Base-by-base conservation (phyloP, 192 early-diverging fungal species). In the Phycomyces blakesleeanus region DNA sequence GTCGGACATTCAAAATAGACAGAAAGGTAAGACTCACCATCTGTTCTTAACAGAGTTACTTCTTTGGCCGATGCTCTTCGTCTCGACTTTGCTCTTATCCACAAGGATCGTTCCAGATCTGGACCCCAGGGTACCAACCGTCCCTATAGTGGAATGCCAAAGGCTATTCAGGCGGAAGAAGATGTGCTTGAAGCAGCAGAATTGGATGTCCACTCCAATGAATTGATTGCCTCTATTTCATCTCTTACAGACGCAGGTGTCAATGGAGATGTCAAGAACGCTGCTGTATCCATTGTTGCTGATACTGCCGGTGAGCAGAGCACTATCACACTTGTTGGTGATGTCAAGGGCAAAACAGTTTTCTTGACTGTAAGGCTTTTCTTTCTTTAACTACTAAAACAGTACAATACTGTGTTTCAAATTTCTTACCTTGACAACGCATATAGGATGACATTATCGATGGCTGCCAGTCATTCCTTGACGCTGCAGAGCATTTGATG, bases 381-480 rank as follows among this genome's bases (percentile, higher is more conserved):
- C n/a, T n/a, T n/a, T n/a, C n/a, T n/a, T n/a, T n/a, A n/a, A n/a
- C n/a, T n/a, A n/a, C n/a, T n/a, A n/a, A n/a, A n/a, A n/a, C n/a
- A n/a, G n/a, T n/a, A n/a, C n/a, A n/a, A n/a, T n/a, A n/a, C n/a
- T n/a, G n/a, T n/a, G n/a, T n/a, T n/a, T n/a, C n/a, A n/a, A n/a
- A n/a, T n/a, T n/a, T n/a, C n/a, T n/a, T n/a, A n/a, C n/a, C n/a
- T n/a, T n/a, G n/a, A n/a, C n/a, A n/a, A n/a, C n/a, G n/a, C n/a
- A n/a, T 63, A 25, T 51, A 73, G 83, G 94, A 99, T 81, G 95
- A 99, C 70, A 92, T 95, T 75, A 93, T 97, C 66, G 95, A 98
- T 67, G 83, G 83, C 21, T 85, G 89, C 57, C 83, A 88, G 65
- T 90, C 93, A 16, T 96, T 96, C 72, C 72, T 95, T 66, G 91